Conservation (phyloP, 371 early-diverging fungal species). For the Mortierella sp. region DNA sequence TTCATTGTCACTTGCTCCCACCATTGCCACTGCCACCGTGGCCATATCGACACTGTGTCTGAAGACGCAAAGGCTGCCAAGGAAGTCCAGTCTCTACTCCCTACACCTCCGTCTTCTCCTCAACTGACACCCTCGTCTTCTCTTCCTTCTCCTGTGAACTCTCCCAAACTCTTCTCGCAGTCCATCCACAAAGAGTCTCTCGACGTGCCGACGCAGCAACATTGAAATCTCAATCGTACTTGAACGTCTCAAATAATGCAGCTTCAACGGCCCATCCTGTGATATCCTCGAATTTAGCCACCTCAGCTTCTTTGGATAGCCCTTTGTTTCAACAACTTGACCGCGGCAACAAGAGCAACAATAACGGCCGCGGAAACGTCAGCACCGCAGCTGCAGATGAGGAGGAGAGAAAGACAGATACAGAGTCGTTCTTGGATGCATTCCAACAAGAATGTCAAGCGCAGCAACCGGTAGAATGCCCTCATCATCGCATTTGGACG, state of each 20-base stretch:
- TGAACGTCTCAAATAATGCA: neutral
- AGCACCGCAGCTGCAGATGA: neutral
- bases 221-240: neutral
- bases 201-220: neutral
- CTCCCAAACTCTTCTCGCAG: slow-evolving; percentile 3
- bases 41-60: neutral
- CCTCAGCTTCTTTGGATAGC: neutral
- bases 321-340: neutral
- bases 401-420: neutral
- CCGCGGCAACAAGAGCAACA: slow-evolving; percentile 1
- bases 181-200: neutral
- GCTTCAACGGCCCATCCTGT: neutral
- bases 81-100: slow-evolving; percentile 11
- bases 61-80: neutral
- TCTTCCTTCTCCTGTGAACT: slow-evolving; percentile 8
- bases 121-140: slow-evolving; percentile 16
- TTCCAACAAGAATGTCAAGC: too few relatives aligned
- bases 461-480: too few relatives aligned
- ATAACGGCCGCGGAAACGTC: neutral
- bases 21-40: slow-evolving; percentile 41
- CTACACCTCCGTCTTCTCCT: slow-evolving; percentile 39
- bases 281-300: neutral
- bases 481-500: too few relatives aligned
- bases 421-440: too few relatives aligned
- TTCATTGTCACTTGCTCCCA: slow-evolving; percentile 49